Base-by-base conservation (phyloP, 768 basidiomycete genomes). In the Mycena haematopus region DNA sequence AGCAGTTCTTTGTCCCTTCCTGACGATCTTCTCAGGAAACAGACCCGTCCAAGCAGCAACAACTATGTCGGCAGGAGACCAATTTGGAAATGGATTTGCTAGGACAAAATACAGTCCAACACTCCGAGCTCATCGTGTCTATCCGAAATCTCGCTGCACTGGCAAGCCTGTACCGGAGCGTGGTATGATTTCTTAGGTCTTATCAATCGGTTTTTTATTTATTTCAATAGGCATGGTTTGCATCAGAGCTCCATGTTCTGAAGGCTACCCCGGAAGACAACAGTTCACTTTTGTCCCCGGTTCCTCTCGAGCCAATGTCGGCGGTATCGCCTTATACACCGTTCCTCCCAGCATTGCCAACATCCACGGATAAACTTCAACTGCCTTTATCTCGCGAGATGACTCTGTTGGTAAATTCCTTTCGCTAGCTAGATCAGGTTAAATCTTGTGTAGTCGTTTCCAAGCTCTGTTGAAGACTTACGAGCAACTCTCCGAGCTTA, bases 401-500 rank as follows among this genome's bases (percentile, higher is more conserved):
- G 95, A 82, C 89, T 17, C 72, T 95, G 96, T 96, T 68, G 68
- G 93, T 78, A 29, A 47, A 52, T 45, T 6, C 15, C 56, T 54
- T 8, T n/a, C 9, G n/a, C 40, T 49, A 21, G 6, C 8, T 17
- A 47, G 19, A 44, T 17, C 25, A 36, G 35, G 60, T 29, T 72
- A 55, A 68, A 55, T 50, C n/a, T 46, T 62, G 27, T 24, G 45
- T 66, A 96, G 96, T 63, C 94, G 95, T 31, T 97, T 95, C 76
- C 90, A 96, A 72, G 92, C 95, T 0, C 80, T 99, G 47, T 79
- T 96, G 44, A 88, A 90, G 76, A 96, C 95, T 2, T 98, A 95
- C 69, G 89, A 91, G 40, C 95, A 96, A 68, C 82, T 99, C 8
- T 89, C 92, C 10, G 88, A 91, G 69, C 84, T 96, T 60, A 89